These are phyloP conservation scores for Microglena sp. DNA, from an alignment of 139 green algal species.

Conservation along the genomic window DNA sequence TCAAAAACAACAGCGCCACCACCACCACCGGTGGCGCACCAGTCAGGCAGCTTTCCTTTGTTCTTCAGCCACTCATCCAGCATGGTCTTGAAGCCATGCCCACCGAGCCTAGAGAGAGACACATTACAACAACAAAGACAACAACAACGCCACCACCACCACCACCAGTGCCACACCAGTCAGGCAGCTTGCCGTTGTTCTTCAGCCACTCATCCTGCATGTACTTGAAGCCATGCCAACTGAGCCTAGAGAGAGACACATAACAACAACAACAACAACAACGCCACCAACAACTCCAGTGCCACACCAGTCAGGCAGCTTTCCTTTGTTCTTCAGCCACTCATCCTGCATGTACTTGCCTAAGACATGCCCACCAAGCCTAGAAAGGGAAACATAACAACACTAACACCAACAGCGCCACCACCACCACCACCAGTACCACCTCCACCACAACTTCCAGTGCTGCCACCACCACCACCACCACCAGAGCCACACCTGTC, in stretches of 20 bases:
- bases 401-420: no score
- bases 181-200: conserved; percentile 11
- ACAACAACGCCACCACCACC: no score
- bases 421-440: no score
- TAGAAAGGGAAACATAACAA: background rate
- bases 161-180: background rate
- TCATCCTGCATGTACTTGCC: background rate
- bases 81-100: conserved; percentile 7
- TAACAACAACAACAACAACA: no score
- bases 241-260: no score
- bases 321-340: background rate
- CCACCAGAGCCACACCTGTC: conserved; percentile 12
- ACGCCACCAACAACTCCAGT: no score
- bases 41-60: conserved; percentile 11
- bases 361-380: conserved; percentile 7
- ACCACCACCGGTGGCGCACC: background rate
- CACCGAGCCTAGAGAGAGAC: no score
- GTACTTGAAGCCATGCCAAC: conserved; percentile 3
- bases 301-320: background rate
- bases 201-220: conserved; percentile 32
- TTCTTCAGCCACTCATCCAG: conserved; percentile 30
- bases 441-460: no score
- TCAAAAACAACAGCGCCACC: no score
- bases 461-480: background rate
- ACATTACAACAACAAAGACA: no score